phyloP scores from a whole-genome alignment of 371 early-diverging fungal genomes.

The Blyttiomyces sp. region DNA sequence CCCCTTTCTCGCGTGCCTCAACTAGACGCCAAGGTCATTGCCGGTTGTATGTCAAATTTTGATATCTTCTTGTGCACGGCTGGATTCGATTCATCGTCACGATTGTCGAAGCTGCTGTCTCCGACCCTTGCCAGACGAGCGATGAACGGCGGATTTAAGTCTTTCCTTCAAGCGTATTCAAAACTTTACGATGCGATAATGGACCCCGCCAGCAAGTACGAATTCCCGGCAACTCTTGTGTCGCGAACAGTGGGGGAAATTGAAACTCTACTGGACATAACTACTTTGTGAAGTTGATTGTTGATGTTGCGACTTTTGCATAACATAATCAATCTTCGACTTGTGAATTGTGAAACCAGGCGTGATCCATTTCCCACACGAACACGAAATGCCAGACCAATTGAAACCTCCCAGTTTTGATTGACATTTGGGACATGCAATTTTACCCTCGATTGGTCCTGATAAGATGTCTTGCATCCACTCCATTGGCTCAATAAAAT shows the following conservation, averaged over 20 bases:
- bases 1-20: slow-evolving; percentile 58
- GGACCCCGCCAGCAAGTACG: slow-evolving; percentile 65
- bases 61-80: slow-evolving; percentile 62
- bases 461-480: slow-evolving; percentile 68
- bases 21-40: slow-evolving; percentile 56
- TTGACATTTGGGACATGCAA: slow-evolving; percentile 79
- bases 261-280: slow-evolving; percentile 69
- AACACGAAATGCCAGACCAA: slow-evolving; percentile 80
- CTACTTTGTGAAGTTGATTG: too few relatives aligned
- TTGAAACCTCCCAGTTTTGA: slow-evolving; percentile 78
- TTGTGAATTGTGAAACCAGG: slow-evolving; percentile 81
- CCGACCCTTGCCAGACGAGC: slow-evolving; percentile 35
- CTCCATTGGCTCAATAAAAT: slow-evolving; percentile 83
- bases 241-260: slow-evolving; percentile 76
- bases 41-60: slow-evolving; percentile 55
- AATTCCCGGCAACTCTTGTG: slow-evolving; percentile 60
- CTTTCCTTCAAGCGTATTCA: slow-evolving; percentile 64
- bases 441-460: slow-evolving; percentile 67
- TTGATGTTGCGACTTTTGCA: too few relatives aligned
- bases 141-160: slow-evolving; percentile 23
- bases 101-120: slow-evolving; percentile 45
- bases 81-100: slow-evolving; percentile 50
- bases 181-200: slow-evolving; percentile 56
- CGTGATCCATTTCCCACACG: slow-evolving; percentile 84
- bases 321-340: slow-evolving; percentile 66